Evolutionary conservation across 1,284 basidiomycete species (phyloP).

Genomic region (Phenoliferia sp.): DNA sequence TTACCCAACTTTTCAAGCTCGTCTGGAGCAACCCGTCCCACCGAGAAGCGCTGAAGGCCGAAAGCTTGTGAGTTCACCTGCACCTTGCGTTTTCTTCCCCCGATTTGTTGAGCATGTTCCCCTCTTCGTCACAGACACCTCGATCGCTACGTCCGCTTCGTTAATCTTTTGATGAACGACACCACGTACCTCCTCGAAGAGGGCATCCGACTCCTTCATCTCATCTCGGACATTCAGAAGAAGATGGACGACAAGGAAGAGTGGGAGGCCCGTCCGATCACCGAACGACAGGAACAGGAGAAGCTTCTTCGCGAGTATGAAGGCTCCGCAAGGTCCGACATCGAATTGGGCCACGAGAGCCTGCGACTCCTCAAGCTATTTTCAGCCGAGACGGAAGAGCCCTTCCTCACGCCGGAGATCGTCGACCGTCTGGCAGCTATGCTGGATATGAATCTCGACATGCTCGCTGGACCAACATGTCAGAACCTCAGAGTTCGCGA

Average conservation of each 20-base stretch:
- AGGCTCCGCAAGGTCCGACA: slow-evolving; percentile 77
- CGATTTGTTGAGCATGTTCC: background rate
- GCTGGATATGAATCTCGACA: slow-evolving; percentile 90
- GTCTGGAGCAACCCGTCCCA: slow-evolving; percentile 87
- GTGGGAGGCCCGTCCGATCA: slow-evolving; percentile 61
- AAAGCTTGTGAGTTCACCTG: slow-evolving; percentile 59
- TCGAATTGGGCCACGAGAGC: slow-evolving; percentile 78
- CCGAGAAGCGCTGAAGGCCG: slow-evolving; percentile 70
- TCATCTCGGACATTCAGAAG: slow-evolving; percentile 78
- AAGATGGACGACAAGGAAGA: slow-evolving; percentile 71
- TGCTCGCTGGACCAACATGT: slow-evolving; percentile 80
- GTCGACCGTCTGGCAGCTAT: slow-evolving; percentile 93
- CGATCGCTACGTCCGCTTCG: slow-evolving; percentile 88
- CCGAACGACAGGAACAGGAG: slow-evolving; percentile 80
- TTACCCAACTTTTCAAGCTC: slow-evolving; percentile 74
- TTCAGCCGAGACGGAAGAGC: slow-evolving; percentile 81
- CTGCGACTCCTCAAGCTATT: slow-evolving; percentile 86
- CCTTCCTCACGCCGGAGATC: slow-evolving; percentile 96
- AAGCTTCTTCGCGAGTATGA: slow-evolving; percentile 72
- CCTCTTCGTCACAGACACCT: slow-evolving; percentile 57
- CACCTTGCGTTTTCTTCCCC: background rate
- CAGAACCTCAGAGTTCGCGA: slow-evolving; percentile 76
- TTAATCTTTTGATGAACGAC: slow-evolving; percentile 98
- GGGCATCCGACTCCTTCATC: slow-evolving; percentile 78
- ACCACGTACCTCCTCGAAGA: slow-evolving; percentile 98